Evolutionary conservation across 768 basidiomycete genomes (phyloP).

Genomic region (Glaciozyma martinii): DNA sequence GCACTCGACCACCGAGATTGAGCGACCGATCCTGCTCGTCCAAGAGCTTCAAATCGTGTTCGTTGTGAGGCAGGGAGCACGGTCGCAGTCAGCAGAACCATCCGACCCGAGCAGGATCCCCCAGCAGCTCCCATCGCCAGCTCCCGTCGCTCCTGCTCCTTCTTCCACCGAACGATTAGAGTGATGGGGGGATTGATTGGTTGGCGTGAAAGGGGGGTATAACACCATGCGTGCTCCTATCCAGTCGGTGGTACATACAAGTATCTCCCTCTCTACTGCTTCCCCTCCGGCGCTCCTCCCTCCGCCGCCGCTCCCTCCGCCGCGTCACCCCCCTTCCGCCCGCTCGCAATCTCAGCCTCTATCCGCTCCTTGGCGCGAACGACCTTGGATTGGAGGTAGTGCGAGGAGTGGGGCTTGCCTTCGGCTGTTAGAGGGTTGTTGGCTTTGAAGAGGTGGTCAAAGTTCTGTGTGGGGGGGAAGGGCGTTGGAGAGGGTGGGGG

Average conservation of each 20-base stretch:
- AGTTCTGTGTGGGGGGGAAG: conserved; percentile 51
- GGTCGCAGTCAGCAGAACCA: no score
- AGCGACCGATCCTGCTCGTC: no score
- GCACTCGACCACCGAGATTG: no score
- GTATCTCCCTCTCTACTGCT: not conserved
- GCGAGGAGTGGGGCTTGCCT: conserved; percentile 52
- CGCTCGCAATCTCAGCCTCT: conserved; percentile 60
- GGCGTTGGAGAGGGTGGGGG: not conserved
- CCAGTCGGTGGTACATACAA: not conserved
- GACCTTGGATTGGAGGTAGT: conserved; percentile 97
- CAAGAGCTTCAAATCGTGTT: no score
- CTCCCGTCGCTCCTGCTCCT: not conserved
- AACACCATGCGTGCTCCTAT: not conserved
- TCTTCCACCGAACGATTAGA: no score
- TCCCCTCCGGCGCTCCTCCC: not conserved
- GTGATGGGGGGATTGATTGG: not conserved
- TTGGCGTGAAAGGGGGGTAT: not conserved
- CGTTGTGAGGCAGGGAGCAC: no score
- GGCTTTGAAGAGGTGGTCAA: conserved; percentile 83
- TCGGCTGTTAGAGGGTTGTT: conserved; percentile 51
- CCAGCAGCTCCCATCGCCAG: no score
- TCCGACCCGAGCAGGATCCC: no score
- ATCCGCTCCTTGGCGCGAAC: conserved; percentile 86
- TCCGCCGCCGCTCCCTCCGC: not conserved
- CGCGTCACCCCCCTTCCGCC: conserved; percentile 1